Evolutionary conservation across 129 eudicot genomes (phyloP).

Genomic region (Gnaphalium uliginosum): DNA sequence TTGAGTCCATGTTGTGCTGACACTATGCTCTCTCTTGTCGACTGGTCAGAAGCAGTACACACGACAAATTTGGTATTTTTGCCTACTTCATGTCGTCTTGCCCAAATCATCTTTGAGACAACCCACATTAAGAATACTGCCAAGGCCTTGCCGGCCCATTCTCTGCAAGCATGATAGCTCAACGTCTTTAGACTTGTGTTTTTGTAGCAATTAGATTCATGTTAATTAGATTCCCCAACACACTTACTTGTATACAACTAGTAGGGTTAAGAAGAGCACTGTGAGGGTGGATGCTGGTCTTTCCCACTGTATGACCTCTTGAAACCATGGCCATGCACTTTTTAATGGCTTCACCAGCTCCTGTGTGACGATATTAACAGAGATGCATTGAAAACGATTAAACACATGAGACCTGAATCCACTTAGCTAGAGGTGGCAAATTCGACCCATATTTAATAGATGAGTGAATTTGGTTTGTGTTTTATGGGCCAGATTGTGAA

Average conservation of each 20-base stretch:
- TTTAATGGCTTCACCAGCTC: constrained; percentile 64
- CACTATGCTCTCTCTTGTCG: constrained; percentile 79
- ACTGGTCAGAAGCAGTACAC: constrained; percentile 63
- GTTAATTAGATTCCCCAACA: neutral
- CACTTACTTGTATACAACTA: constrained; percentile 75
- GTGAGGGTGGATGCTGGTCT: constrained; percentile 48
- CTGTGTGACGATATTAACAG: constrained; percentile 36
- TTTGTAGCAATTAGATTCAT: neutral
- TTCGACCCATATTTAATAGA: neutral
- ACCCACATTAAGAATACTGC: constrained; percentile 61
- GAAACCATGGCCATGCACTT: constrained; percentile 47
- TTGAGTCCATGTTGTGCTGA: constrained; percentile 83
- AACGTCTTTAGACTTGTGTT: neutral
- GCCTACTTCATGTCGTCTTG: constrained; percentile 38
- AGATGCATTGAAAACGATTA: neutral
- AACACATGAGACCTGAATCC: neutral
- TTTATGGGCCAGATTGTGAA: neutral
- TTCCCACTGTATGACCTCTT: constrained; percentile 65
- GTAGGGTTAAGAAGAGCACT: constrained; percentile 40
- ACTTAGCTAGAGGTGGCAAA: neutral
- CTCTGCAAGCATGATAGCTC: constrained; percentile 39
- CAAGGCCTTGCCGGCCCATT: constrained; percentile 76
- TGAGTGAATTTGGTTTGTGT: neutral
- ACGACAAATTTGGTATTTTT: constrained; percentile 55
- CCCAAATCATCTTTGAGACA: constrained; percentile 56